phyloP scores from a whole-genome alignment of 2,329 filamentous ascomycete species.

The Alternaria sp. region DNA sequence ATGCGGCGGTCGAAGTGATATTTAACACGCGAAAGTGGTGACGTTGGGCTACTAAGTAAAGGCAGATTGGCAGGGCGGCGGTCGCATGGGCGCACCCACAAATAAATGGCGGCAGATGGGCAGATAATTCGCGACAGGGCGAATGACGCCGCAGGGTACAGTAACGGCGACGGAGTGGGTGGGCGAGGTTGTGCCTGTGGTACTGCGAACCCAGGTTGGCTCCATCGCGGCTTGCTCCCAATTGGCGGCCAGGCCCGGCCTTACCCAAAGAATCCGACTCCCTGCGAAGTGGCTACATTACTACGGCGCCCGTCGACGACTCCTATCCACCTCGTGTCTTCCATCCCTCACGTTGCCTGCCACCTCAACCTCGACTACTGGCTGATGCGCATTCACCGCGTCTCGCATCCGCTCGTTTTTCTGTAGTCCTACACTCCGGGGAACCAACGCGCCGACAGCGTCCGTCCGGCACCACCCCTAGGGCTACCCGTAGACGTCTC shows the following conservation, averaged over 20 bases:
- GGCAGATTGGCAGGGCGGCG: background rate
- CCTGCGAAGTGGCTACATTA: background rate
- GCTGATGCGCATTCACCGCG: slow-evolving; percentile 16
- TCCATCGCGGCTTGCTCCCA: background rate
- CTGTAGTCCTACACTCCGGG: background rate
- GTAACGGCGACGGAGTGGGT: background rate
- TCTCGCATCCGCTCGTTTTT: slow-evolving; percentile 14
- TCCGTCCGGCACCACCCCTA: background rate
- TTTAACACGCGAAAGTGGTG: slow-evolving; percentile 21
- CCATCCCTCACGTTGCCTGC: background rate
- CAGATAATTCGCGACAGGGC: background rate
- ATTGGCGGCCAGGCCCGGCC: slow-evolving; percentile 14
- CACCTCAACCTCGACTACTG: background rate
- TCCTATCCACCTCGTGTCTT: slow-evolving; percentile 8
- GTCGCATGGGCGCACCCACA: slow-evolving; percentile 3
- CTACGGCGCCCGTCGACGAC: slow-evolving; percentile 11
- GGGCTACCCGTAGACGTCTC: background rate
- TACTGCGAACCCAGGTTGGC: background rate
- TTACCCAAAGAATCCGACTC: background rate
- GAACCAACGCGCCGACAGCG: slow-evolving; percentile 2
- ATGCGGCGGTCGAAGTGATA: background rate
- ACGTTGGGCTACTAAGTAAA: slow-evolving; percentile 18
- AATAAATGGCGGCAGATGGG: background rate
- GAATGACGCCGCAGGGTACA: background rate
- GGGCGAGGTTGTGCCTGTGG: slow-evolving; percentile 5